Percentiles rank a stretch among this genome's conserved stretches.
Conservation (phyloP, 2,329 filamentous ascomycete genomes). For the Lachnum nothofagi region DNA sequence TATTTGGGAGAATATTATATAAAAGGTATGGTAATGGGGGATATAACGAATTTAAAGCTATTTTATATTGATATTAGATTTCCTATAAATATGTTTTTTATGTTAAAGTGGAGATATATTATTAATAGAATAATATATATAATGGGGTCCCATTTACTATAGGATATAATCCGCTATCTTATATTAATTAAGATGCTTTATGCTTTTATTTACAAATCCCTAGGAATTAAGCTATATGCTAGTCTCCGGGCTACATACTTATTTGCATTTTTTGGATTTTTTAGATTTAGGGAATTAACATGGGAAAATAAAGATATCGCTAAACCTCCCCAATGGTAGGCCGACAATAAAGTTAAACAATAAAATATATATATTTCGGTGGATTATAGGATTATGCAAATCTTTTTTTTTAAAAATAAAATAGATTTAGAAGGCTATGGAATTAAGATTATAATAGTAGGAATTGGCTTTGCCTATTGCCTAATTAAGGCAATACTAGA, state of each 20-base stretch:
- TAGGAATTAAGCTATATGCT: background rate
- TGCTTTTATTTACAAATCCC: background rate
- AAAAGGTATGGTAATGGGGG: no score
- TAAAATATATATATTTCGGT: background rate
- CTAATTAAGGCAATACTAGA: background rate
- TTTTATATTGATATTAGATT: no score
- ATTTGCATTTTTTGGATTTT: background rate
- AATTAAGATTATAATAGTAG: background rate
- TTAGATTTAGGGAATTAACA: background rate
- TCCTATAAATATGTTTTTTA: no score
- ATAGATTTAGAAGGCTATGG: background rate
- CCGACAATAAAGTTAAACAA: background rate
- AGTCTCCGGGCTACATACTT: background rate
- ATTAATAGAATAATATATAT: background rate
- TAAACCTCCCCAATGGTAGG: background rate
- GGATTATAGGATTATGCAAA: background rate
- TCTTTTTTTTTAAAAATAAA: no score
- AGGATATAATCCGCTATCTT: background rate
- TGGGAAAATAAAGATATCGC: background rate
- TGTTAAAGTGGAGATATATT: background rate
- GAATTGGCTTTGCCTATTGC: background rate
- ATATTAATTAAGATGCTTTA: background rate
- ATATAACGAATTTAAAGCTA: no score
- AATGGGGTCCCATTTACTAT: background rate
- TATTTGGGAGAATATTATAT: no score